Evolutionary conservation across 1,284 basidiomycete genomes (phyloP).

Genomic region (Xerocomus amazonicus): DNA sequence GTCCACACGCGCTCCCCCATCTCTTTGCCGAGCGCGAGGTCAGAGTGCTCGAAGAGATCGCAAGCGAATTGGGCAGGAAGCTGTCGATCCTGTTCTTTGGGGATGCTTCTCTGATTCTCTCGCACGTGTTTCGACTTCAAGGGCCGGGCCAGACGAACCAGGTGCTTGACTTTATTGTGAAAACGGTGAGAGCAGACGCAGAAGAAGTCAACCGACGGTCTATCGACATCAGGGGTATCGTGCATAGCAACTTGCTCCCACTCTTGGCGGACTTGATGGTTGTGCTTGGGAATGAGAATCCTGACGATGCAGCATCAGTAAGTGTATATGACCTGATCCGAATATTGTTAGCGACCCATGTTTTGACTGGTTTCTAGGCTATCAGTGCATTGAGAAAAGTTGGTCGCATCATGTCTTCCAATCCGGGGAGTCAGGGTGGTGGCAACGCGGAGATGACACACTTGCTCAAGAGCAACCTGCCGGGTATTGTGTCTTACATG

Average conservation of each 20-base stretch:
- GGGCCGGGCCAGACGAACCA: slow-evolving; percentile 50
- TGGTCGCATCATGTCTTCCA: slow-evolving; percentile 36
- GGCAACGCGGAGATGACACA: slow-evolving; percentile 42
- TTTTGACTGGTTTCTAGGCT: slow-evolving; percentile 41
- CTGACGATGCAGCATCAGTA: slow-evolving; percentile 43
- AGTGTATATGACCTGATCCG: slow-evolving; percentile 13
- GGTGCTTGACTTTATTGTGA: slow-evolving; percentile 61
- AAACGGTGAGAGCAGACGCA: slow-evolving; percentile 27
- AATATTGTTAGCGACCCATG: slow-evolving; percentile 2
- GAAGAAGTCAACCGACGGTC: slow-evolving; percentile 28
- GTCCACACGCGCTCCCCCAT: slow-evolving; percentile 65
- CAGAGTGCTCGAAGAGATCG: slow-evolving; percentile 43
- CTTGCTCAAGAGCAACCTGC: slow-evolving; percentile 72
- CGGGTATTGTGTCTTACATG: slow-evolving; percentile 78
- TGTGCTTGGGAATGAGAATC: slow-evolving; percentile 65
- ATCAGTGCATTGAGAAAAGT: slow-evolving; percentile 61
- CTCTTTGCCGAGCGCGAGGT: slow-evolving; percentile 66
- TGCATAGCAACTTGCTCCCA: slow-evolving; percentile 63
- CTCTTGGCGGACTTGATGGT: slow-evolving; percentile 75
- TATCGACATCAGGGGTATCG: slow-evolving; percentile 51
- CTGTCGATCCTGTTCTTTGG: slow-evolving; percentile 60
- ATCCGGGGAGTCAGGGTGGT: slow-evolving; percentile 22
- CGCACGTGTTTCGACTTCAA: slow-evolving; percentile 66
- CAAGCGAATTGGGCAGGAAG: slow-evolving; percentile 43
- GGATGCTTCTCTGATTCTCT: slow-evolving; percentile 63